A percentile compares a stretch with the other conserved stretches of the same genome.
Evolutionary conservation across 768 basidiomycete genomes (phyloP).

Genomic region (Boletus eberwhitei): DNA sequence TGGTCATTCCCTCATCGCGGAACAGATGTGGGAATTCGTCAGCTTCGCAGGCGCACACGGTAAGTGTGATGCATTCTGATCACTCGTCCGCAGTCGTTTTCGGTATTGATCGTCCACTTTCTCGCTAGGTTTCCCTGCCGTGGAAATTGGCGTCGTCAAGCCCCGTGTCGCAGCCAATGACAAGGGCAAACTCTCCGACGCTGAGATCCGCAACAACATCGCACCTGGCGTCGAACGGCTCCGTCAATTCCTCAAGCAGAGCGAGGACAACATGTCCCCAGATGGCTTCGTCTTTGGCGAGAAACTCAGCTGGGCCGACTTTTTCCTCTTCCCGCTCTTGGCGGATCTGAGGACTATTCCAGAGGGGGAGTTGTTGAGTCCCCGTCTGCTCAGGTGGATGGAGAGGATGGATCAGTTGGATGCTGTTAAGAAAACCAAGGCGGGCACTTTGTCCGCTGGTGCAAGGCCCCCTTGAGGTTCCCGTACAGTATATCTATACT

Average conservation of each 20-base stretch:
- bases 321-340: conserved; percentile 32
- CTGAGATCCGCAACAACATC: conserved; percentile 20
- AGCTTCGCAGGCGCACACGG: conserved; percentile 24
- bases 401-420: conserved; percentile 24
- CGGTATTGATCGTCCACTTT: too few species aligned
- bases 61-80: conserved; percentile 2
- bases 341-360: conserved; percentile 29
- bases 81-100: too few species aligned
- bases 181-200: conserved; percentile 19
- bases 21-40: conserved; percentile 35
- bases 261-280: conserved; percentile 24
- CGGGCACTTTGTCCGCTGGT: conserved; percentile 25
- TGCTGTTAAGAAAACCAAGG: conserved; percentile 21
- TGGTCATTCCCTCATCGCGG: conserved; percentile 18
- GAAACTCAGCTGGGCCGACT: conserved; percentile 31
- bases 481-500: background rate
- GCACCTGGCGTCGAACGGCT: conserved; percentile 17
- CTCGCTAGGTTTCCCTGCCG: conserved; percentile 24
- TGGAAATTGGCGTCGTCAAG: conserved; percentile 33
- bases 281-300: conserved; percentile 30
- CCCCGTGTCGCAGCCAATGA: conserved; percentile 29
- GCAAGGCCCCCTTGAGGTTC: conserved; percentile 22
- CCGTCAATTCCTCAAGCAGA: conserved; percentile 11
- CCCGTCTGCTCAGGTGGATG: conserved; percentile 25
- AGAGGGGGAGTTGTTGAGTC: conserved; percentile 23